Evolutionary conservation across 306 rosid species (phyloP), one percentile per base, ranked within the genome.

Genomic region (Medicago lupulina): DNA sequence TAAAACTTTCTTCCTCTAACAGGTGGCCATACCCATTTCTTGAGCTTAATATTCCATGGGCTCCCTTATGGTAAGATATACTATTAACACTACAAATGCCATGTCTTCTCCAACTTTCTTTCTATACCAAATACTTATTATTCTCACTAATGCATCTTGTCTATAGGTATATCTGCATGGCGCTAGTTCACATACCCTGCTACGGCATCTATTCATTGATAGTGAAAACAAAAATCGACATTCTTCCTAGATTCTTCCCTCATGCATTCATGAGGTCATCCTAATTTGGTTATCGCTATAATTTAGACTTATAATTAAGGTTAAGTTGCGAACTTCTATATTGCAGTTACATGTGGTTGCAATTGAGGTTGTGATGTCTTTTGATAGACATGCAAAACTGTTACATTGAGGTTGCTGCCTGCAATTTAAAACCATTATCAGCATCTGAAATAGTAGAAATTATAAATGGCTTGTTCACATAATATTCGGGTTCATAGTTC

Each of bases 21-120:
- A 84, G 87, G 87, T 84, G 87, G 85, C 98, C 98, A 3, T 93
- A 93, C 83, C 96, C 98, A 47, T 93, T 93, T 81, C 85, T 93
- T 3, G 92, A 89, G 89, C 91, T 93, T 13, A 71, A 81, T 66
- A 83, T 83, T 4, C 86, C 93, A 0, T 93, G 92, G 96, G 89
- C 93, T 51, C 90, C 97, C 23, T n/a, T 91, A 11, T 93, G 98
- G 98, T 93, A 91, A 82, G 43, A 50, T 25, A 14, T 57, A 15
- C 18, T 21, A 41, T 39, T 9, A 21, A 36, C 67, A 61, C 36
- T 65, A n/a, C 55, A 62, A n/a, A 8, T 70, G 36, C 3, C 65
- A 18, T 74, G 7, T 11, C 17, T 59, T 66, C 55, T 62, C 28
- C 18, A 15, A 34, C 11, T 47, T 67, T n/a, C 43, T 70, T 62